Evolutionary conservation across 805 yeast species (phyloP), one percentile per base, ranked within the genome.

Genomic region (Pichia exigua): DNA sequence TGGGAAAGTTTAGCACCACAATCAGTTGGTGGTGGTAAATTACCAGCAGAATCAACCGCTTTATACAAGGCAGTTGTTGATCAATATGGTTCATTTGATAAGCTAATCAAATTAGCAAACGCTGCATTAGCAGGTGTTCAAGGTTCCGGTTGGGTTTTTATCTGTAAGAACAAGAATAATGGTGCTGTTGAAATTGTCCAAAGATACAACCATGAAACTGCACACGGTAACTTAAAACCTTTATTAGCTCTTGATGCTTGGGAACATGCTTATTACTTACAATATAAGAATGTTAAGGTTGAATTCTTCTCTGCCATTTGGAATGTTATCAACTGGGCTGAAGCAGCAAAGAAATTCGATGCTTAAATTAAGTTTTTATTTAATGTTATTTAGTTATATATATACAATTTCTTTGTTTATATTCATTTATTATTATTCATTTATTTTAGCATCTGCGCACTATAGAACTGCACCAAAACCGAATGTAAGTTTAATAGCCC

Each of bases 211-310:
- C 97, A 89, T 73, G 96, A 89, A 71, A 86, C 94, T 18, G 89
- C 86, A 42, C 73, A 82, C 46, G 87, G 87, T 46, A 67, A 79
- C 11, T 76, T 80, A 67, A 73, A 78, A 45, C 95, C 96, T 44
- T 72, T 90, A 62, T 77, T 90, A 51, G 96, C 96, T 50, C 86
- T 89, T 65, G 97, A 89, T 63, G 95, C 96, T 54, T 89, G 97
- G 97, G 97, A 89, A 72, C 97, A 89, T 66, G 96, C 97, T 50
- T 89, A 89, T 77, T 89, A 89, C 78, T 77, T 90, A 71, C 96
- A 89, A 72, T 89, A 89, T 76, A 84, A 87, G 74, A 89, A 89
- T 74, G 90, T 84, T 66, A 89, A 90, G 77, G 95, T 70, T 44
- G 96, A 89, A 65, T 89, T 90, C 75, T 89, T 90, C 81, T 83